Percentiles rank a stretch among this genome's conserved stretches.
Conservation (phyloP, 345 rosid genomes). For the Lenwebbia sp. region DNA sequence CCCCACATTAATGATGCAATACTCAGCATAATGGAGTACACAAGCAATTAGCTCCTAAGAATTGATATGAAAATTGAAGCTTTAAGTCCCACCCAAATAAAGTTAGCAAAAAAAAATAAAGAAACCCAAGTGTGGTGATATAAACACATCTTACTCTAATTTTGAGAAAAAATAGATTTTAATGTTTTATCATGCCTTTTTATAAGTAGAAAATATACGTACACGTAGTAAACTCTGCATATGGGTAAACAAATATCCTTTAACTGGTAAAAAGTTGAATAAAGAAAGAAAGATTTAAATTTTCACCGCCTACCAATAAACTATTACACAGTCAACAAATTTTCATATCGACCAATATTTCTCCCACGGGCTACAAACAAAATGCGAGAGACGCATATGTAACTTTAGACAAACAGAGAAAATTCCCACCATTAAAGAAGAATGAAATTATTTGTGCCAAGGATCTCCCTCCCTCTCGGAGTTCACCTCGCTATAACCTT, state of each 20-base stretch:
- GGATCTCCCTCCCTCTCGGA: neutral
- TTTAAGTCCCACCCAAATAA: neutral
- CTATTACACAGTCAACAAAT: neutral
- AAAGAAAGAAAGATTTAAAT: neutral
- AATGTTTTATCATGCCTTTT: neutral
- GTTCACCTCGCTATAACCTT: neutral
- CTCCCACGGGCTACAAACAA: neutral
- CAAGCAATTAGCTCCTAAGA: neutral
- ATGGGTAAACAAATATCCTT: neutral
- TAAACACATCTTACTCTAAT: neutral
- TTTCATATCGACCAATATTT: neutral
- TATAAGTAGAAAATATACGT: neutral
- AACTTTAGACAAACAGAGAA: too few relatives aligned
- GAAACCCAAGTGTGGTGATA: neutral
- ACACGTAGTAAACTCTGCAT: rapidly evolving
- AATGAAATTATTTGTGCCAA: too few relatives aligned
- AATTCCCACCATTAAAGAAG: too few relatives aligned
- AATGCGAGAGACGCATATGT: too few relatives aligned
- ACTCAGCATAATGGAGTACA: neutral
- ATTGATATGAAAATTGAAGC: neutral
- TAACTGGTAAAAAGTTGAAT: neutral
- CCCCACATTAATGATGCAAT: neutral
- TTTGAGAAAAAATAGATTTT: neutral
- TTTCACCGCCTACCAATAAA: neutral
- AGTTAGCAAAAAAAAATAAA: neutral